These are phyloP conservation scores for Aspergillus diversus DNA, from an alignment of 495 filamentous ascomycete species.

Conservation along the genomic window DNA sequence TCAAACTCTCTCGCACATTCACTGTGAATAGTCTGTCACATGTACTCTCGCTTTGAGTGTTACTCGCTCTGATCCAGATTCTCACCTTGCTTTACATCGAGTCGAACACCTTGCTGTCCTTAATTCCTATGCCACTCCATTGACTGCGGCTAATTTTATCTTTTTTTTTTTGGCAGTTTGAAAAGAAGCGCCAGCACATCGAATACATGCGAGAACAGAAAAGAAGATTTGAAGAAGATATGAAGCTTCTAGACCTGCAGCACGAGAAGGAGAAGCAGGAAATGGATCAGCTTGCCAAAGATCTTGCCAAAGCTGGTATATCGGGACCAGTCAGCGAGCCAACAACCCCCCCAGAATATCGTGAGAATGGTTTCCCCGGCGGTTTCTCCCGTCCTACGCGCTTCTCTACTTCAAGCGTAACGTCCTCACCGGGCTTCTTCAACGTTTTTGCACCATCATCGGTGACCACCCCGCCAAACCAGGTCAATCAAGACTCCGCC, in stretches of 20 bases:
- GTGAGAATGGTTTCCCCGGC: constrained; percentile 72
- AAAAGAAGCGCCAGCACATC: constrained; percentile 88
- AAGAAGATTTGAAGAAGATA: constrained; percentile 81
- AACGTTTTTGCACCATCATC: constrained; percentile 74
- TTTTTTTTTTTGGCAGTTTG: constrained; percentile 61
- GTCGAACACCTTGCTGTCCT: neutral
- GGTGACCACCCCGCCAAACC: constrained; percentile 61
- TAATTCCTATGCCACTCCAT: neutral
- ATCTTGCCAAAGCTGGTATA: constrained; percentile 64
- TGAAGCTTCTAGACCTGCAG: constrained; percentile 82
- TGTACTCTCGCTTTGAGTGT: neutral
- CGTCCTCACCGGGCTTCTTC: constrained; percentile 76
- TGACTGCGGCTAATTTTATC: constrained; percentile 36
- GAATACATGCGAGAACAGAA: constrained; percentile 85
- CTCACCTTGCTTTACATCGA: too few relatives aligned
- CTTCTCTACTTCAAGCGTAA: constrained; percentile 81
- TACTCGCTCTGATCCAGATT: too few relatives aligned
- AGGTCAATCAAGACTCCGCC: constrained; percentile 47
- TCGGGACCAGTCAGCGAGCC: constrained; percentile 85
- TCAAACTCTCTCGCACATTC: neutral
- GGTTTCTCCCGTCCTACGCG: constrained; percentile 77
- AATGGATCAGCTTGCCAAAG: constrained; percentile 78
- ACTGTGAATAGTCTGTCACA: neutral
- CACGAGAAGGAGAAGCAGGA: constrained; percentile 79
- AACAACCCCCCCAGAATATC: constrained; percentile 94